Evolutionary conservation across 257 asterid genomes (phyloP), one percentile per base, ranked within the genome.

Genomic region (Gentiana dahurica): DNA sequence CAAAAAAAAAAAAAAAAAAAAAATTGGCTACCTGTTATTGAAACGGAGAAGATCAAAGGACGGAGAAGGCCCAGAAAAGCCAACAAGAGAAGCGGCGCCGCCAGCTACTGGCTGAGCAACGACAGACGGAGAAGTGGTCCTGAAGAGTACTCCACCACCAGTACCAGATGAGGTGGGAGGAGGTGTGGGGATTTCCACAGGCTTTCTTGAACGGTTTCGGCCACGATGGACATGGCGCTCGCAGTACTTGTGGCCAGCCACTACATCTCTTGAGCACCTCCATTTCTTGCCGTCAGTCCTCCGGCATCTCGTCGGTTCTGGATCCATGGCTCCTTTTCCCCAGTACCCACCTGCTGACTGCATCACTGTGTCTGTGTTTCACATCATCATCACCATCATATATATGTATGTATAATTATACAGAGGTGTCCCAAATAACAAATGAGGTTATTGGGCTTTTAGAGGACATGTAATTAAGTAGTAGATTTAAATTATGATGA

Each of bases 121-220:
- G 33, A 59, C 24, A 45, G 61, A 49, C 34, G 11, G 10, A 55
- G 10, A 41, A 53, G 45, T 6, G 53, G 57, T 32, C 10, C 36
- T 50, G 50, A 59, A 44, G 49, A 63, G 72, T 45, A 34, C 15
- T 1, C n/a, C 55, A 24, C 55, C 65, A 37, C 13, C 10, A 5
- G 32, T 38, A 47, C 45, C 63, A 11, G 44, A 8, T 3, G 49
- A 50, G 32, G 34, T 7, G 59, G 73, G 1, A 68, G 66, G 11
- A 57, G 84, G 58, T 53, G 89, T 80, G 87, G 95, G 79, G 69
- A 8, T 67, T 87, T 90, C 98, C 98, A 84, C 98, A 79, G 90
- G 92, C 98, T 90, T 91, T 91, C 98, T 91, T 91, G 98, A 91
- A 91, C 98, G 98, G 75, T 83, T 87, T 34, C 82, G 73, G 54